phyloP scores from a whole-genome alignment of 495 filamentous ascomycete genomes.

The Hamigera avellanea region DNA sequence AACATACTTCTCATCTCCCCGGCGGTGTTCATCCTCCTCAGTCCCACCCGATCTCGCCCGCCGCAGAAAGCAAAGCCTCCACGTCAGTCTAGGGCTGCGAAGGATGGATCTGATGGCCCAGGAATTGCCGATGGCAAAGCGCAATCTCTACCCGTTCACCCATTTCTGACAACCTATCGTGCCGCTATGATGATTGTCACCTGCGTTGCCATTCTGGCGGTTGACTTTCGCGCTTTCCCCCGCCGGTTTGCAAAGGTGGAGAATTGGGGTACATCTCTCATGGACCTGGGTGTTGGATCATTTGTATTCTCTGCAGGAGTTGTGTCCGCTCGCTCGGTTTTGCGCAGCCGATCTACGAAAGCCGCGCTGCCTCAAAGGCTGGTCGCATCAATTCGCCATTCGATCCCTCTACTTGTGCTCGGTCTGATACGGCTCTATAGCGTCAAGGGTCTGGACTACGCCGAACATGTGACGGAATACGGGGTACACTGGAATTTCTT shows the following conservation, averaged over 20 bases:
- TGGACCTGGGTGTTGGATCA: conserved; percentile 95
- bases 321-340: conserved; percentile 77
- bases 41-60: conserved; percentile 24
- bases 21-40: conserved; percentile 48
- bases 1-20: conserved; percentile 64
- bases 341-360: conserved; percentile 40
- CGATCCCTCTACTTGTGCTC: conserved; percentile 69
- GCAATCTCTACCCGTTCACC: conserved; percentile 62
- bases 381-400: conserved; percentile 56
- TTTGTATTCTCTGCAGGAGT: conserved; percentile 95
- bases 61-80: conserved; percentile 48
- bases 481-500: conserved; percentile 99
- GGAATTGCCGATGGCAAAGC: conserved; percentile 8
- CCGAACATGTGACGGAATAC: conserved; percentile 95
- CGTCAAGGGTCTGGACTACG: conserved; percentile 91
- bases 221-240: conserved; percentile 89
- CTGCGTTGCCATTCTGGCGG: conserved; percentile 87
- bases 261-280: conserved; percentile 94
- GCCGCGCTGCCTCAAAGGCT: conserved; percentile 42
- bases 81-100: conserved; percentile 27
- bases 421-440: conserved; percentile 73
- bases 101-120: conserved; percentile 11
- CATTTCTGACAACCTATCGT: conserved; percentile 85
- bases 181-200: conserved; percentile 89
- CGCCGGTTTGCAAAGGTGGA: conserved; percentile 95